These are phyloP conservation scores for Podaxis sp. DNA, from an alignment of 768 basidiomycete genomes.

Conservation along the genomic window DNA sequence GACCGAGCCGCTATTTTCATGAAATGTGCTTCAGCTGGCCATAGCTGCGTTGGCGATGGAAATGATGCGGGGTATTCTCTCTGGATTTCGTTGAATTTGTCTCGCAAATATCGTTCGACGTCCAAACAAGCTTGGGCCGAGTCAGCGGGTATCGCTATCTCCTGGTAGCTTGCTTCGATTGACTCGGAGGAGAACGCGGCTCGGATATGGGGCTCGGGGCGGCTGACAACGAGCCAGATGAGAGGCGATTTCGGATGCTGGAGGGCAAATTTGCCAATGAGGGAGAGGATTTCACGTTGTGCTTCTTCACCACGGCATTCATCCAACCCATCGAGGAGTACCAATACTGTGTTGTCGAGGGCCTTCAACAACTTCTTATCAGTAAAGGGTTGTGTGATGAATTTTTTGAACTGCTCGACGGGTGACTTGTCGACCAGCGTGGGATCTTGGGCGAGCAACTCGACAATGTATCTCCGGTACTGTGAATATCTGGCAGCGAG, in stretches of 20 bases:
- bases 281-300: conserved; percentile 18
- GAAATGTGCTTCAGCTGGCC: conserved; percentile 20
- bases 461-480: no score
- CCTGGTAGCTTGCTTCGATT: not conserved
- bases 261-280: conserved; percentile 9
- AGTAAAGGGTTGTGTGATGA: no score
- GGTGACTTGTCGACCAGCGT: no score
- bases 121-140: conserved; percentile 17
- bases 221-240: conserved; percentile 25
- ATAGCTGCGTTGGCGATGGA: conserved; percentile 11
- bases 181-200: not conserved
- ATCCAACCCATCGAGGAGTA: conserved; percentile 28
- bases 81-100: conserved; percentile 16
- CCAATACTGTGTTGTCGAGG: not conserved
- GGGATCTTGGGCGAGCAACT: no score
- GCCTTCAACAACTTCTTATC: no score
- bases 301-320: conserved; percentile 20
- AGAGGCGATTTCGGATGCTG: conserved; percentile 14
- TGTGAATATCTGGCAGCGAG: no score
- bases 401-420: no score
- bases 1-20: conserved; percentile 20
- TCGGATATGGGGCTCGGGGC: conserved; percentile 25
- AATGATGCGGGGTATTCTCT: not conserved
- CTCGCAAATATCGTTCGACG: conserved; percentile 18
- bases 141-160: conserved; percentile 7